A percentile compares a stretch with the other conserved stretches of the same genome.
Evolutionary conservation across 257 asterid genomes (phyloP).

Genomic region (Misopates orontium): DNA sequence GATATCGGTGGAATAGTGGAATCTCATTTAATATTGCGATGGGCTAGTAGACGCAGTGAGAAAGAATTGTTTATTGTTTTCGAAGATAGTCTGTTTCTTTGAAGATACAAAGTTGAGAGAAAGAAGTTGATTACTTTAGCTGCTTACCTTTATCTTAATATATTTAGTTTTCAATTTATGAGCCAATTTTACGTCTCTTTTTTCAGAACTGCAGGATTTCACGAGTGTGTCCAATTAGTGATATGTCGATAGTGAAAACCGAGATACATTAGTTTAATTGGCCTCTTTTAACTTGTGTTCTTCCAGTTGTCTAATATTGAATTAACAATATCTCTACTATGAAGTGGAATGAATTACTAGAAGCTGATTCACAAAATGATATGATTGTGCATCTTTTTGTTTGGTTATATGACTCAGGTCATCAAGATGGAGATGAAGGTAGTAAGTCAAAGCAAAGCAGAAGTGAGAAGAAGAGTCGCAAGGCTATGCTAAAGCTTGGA

Average conservation of each 20-base stretch:
- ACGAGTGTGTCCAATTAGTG: neutral
- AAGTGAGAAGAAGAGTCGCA: constrained; percentile 44
- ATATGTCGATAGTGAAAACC: too few relatives aligned
- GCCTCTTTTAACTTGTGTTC: neutral
- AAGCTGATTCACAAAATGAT: constrained; percentile 1
- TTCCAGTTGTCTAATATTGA: neutral
- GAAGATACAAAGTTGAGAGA: too few relatives aligned
- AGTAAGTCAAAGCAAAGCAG: constrained; percentile 43
- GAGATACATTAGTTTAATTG: neutral
- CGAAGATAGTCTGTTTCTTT: neutral
- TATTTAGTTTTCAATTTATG: neutral
- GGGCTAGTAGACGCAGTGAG: neutral
- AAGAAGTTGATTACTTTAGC: too few relatives aligned
- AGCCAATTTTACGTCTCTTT: neutral
- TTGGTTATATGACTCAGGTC: constrained; percentile 21
- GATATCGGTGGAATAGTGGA: neutral
- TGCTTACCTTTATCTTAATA: too few relatives aligned
- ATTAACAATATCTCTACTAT: too few relatives aligned
- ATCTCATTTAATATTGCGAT: neutral
- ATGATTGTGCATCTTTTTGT: neutral
- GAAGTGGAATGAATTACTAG: too few relatives aligned
- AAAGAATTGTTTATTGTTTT: neutral
- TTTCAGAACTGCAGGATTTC: too few relatives aligned
- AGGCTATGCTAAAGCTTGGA: constrained; percentile 43
- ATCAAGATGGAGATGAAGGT: constrained; percentile 30